phyloP scores from a whole-genome alignment of 345 rosid species.

The Toxicodendron radicans region DNA sequence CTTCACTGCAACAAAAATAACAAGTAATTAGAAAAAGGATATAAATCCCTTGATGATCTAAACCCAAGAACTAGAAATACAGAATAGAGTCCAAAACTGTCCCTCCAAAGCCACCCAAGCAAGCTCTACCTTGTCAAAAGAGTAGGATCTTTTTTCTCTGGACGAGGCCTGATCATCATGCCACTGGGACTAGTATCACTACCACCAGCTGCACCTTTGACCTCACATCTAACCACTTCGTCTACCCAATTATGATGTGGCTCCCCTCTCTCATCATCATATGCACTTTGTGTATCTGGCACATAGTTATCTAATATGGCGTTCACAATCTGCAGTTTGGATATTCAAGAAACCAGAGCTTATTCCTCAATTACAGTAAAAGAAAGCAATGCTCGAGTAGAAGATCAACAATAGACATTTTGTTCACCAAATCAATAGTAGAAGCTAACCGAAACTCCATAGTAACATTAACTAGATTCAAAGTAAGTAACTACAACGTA shows the following conservation, averaged over 20 bases:
- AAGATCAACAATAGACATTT: not conserved
- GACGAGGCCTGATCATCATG: slow-evolving; percentile 56
- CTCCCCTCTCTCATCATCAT: slow-evolving; percentile 57
- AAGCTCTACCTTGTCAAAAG: slow-evolving; percentile 66
- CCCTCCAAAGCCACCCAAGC: not conserved
- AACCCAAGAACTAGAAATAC: not conserved
- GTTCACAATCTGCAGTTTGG: slow-evolving; percentile 60
- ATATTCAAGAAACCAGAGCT: not conserved
- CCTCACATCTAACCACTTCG: slow-evolving; percentile 93
- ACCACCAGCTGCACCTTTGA: slow-evolving; percentile 48
- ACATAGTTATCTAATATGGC: slow-evolving; percentile 82
- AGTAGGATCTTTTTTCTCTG: slow-evolving; percentile 74
- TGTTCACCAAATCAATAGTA: not conserved
- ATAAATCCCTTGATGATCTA: not conserved
- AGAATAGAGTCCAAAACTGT: not conserved
- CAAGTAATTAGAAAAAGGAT: not conserved
- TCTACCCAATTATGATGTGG: slow-evolving; percentile 86
- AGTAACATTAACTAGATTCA: not conserved
- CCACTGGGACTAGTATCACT: slow-evolving; percentile 53
- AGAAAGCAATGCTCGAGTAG: not conserved
- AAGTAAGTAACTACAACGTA: slow-evolving; percentile 12
- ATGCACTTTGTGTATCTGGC: slow-evolving; percentile 42
- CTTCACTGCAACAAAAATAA: slow-evolving; percentile 58
- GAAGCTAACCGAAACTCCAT: slow-evolving; percentile 6
- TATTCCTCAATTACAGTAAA: not conserved